Conservation (phyloP, 108 stramenopile species). For the Stephanodiscus triporus region DNA sequence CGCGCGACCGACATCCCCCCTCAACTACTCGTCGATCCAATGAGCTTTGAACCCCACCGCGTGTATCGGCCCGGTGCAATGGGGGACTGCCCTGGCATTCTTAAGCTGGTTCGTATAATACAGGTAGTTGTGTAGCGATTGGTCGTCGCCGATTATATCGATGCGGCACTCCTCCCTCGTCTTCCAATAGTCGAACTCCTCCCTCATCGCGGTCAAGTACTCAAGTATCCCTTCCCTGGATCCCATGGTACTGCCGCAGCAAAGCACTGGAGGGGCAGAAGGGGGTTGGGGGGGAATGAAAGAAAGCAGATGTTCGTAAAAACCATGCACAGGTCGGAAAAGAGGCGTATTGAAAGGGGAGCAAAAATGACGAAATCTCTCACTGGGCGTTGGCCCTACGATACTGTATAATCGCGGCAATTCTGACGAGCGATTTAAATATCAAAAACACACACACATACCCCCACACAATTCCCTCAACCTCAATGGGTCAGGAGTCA, state of each 20-base stretch:
- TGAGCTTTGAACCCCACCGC: background rate
- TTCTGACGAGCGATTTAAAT: too few species aligned
- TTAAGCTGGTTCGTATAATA: background rate
- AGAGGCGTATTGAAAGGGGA: too few species aligned
- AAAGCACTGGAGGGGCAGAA: constrained; percentile 47
- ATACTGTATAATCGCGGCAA: constrained; percentile 23
- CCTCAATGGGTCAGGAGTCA: too few species aligned
- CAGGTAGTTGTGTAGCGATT: background rate
- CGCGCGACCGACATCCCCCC: too few species aligned
- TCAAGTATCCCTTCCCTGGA: constrained; percentile 72
- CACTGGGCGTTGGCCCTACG: constrained; percentile 36
- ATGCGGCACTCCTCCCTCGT: constrained; percentile 52
- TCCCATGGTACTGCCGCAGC: constrained; percentile 71
- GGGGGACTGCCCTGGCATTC: background rate
- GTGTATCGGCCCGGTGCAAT: background rate
- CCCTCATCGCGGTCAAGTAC: constrained; percentile 65
- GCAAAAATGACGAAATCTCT: too few species aligned
- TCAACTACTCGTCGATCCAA: background rate
- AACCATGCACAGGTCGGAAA: too few species aligned
- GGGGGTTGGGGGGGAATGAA: too few species aligned
- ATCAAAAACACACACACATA: too few species aligned
- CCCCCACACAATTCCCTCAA: too few species aligned
- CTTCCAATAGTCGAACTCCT: constrained; percentile 73
- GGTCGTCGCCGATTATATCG: constrained; percentile 53
- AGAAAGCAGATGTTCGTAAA: too few species aligned